Conservation (phyloP, 2,329 filamentous ascomycete genomes). For the Boeremia exigua region DNA sequence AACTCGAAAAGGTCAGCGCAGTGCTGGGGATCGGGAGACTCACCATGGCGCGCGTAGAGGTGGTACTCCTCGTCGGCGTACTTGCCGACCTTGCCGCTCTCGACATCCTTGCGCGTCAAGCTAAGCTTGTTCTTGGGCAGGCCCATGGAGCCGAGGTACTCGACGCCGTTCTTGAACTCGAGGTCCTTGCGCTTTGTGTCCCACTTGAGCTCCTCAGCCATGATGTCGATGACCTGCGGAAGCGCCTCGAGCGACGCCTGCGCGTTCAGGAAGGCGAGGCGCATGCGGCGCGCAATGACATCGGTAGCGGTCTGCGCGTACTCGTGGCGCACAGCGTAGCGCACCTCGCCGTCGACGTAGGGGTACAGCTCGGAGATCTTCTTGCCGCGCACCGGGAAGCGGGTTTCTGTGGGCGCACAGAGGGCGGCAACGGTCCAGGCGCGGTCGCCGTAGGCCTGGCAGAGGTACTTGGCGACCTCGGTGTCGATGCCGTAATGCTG, state of each 20-base stretch:
- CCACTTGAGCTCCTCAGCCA: conserved; percentile 86
- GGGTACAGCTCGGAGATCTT: conserved; percentile 83
- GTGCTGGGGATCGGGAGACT: conserved; percentile 30
- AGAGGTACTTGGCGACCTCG: conserved; percentile 87
- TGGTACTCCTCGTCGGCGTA: conserved; percentile 57
- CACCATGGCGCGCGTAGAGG: conserved; percentile 58
- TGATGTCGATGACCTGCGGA: conserved; percentile 85
- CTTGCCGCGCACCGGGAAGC: conserved; percentile 83
- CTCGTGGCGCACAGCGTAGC: conserved; percentile 86
- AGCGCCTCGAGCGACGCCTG: conserved; percentile 88
- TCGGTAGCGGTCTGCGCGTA: conserved; percentile 92
- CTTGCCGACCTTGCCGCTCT: conserved; percentile 55
- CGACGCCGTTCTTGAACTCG: conserved; percentile 77
- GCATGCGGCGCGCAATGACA: conserved; percentile 81
- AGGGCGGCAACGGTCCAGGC: conserved; percentile 89
- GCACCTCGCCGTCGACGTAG: conserved; percentile 89
- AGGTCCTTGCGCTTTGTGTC: conserved; percentile 71
- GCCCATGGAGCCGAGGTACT: conserved; percentile 67
- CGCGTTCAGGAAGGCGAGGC: conserved; percentile 88
- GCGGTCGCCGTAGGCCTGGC: conserved; percentile 86
- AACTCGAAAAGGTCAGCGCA: conserved; percentile 32
- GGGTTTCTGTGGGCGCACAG: conserved; percentile 74
- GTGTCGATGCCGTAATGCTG: conserved; percentile 93
- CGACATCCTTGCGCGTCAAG: conserved; percentile 64
- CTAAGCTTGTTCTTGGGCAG: conserved; percentile 62